Conservation (phyloP, 345 rosid genomes). For the Eucalyptus cloeziana region DNA sequence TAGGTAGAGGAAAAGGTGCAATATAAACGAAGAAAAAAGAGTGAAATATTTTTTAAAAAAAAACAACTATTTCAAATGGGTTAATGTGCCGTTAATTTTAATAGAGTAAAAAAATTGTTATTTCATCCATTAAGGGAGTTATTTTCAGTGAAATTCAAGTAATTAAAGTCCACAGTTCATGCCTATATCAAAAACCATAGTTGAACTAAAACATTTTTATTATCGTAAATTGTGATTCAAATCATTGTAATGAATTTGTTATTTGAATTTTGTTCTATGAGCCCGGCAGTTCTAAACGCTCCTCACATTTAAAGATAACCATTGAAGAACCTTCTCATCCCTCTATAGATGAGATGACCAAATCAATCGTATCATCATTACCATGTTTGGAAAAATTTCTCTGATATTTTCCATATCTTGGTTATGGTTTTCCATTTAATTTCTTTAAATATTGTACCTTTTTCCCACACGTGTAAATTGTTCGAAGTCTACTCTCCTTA, state of each 20-base stretch:
- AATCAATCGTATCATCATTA: not conserved
- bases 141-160: not conserved
- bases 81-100: not conserved
- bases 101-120: not conserved
- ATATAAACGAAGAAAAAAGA: not conserved
- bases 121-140: not conserved
- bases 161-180: not conserved
- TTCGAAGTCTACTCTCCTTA: not conserved
- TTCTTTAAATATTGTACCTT: not conserved
- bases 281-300: not conserved
- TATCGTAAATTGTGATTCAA: not conserved
- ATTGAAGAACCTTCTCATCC: not conserved
- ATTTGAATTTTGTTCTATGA: too few relatives aligned
- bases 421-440: too few relatives aligned
- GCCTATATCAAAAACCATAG: not conserved
- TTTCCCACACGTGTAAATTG: not conserved
- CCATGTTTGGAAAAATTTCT: not conserved
- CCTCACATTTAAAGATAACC: not conserved
- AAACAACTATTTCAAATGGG: not conserved
- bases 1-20: not conserved
- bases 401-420: not conserved
- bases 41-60: not conserved
- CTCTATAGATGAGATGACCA: not conserved
- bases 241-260: not conserved
- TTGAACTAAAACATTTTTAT: not conserved